A percentile compares a stretch with the other conserved stretches of the same genome.
Evolutionary conservation across 139 green algal genomes (phyloP).

Genomic region (Closterium sp.): DNA sequence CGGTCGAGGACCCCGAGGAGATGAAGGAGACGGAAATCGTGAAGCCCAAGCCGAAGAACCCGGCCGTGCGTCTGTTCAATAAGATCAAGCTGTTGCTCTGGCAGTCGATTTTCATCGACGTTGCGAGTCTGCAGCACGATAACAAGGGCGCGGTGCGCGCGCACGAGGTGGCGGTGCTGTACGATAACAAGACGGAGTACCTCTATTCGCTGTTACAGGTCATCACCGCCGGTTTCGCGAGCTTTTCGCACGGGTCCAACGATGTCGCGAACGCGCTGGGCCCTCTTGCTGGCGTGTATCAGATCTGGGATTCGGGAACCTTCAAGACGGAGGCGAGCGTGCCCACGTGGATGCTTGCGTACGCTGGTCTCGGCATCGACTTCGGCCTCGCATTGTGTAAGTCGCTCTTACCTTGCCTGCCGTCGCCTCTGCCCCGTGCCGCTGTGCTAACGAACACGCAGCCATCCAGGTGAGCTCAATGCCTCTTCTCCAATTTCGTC

Average conservation of each 20-base stretch:
- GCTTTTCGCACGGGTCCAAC: conserved; percentile 69
- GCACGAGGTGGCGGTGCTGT: conserved; percentile 56
- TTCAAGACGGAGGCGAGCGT: conserved; percentile 4
- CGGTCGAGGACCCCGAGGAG: not conserved
- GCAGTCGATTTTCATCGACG: not conserved
- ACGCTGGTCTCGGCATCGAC: not conserved
- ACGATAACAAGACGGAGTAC: conserved; percentile 65
- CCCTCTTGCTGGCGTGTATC: conserved; percentile 64
- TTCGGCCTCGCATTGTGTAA: not conserved
- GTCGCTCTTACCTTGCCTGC: not conserved
- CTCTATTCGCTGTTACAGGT: conserved; percentile 73
- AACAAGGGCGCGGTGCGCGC: conserved; percentile 6
- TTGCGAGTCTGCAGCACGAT: not conserved
- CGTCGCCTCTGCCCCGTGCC: not conserved
- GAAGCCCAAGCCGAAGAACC: not conserved
- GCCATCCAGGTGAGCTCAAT: too few relatives aligned
- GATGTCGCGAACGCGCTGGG: conserved; percentile 59
- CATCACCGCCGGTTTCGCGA: conserved; percentile 75
- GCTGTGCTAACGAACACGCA: too few relatives aligned
- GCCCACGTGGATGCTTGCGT: conserved; percentile 29
- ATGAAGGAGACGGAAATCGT: not conserved
- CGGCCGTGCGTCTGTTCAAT: not conserved
- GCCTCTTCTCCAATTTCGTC: too few relatives aligned
- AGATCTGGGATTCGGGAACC: conserved; percentile 14
- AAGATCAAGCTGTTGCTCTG: not conserved